Evolutionary conservation across 1,284 basidiomycete genomes (phyloP).

Genomic region (Spongiforma sp.): DNA sequence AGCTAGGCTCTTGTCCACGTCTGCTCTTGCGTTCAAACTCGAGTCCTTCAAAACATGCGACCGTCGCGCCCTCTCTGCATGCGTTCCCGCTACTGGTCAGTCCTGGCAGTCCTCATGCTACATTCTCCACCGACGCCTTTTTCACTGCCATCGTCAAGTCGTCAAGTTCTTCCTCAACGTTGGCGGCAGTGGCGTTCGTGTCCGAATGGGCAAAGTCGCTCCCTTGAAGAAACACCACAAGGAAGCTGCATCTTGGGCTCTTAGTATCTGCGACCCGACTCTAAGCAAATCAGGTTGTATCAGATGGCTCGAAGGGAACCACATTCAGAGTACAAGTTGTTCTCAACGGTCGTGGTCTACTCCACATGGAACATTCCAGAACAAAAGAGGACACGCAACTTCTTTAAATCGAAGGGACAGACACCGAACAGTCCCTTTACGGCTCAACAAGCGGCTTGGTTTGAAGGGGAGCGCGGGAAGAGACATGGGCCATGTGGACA

Average conservation of each 20-base stretch:
- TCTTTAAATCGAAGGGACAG: no score
- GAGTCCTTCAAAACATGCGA: slow-evolving; percentile 92
- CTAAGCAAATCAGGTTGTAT: slow-evolving; percentile 50
- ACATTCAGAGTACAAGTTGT: slow-evolving; percentile 81
- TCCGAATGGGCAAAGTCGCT: slow-evolving; percentile 85
- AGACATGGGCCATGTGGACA: slow-evolving; percentile 82
- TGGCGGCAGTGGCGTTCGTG: slow-evolving; percentile 82
- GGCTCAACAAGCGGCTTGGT: no score
- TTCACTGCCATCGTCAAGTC: slow-evolving; percentile 79
- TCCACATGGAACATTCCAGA: no score
- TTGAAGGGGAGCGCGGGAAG: slow-evolving; percentile 95
- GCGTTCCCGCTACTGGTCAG: slow-evolving; percentile 59
- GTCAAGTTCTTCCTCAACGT: slow-evolving; percentile 81
- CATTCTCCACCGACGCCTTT: slow-evolving; percentile 60
- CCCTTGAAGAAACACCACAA: slow-evolving; percentile 84
- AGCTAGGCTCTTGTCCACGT: no score
- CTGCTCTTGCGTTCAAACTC: slow-evolving; percentile 63
- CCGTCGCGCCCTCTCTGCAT: slow-evolving; percentile 76
- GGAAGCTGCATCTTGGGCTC: slow-evolving; percentile 87
- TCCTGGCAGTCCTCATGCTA: slow-evolving; percentile 88
- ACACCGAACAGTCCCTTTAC: no score
- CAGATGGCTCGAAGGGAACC: slow-evolving; percentile 66
- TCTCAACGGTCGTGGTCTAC: slow-evolving; percentile 87
- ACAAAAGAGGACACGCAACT: no score
- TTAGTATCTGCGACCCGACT: slow-evolving; percentile 73